phyloP scores from a whole-genome alignment of 768 basidiomycete genomes.

The Tephrocybe sp. region DNA sequence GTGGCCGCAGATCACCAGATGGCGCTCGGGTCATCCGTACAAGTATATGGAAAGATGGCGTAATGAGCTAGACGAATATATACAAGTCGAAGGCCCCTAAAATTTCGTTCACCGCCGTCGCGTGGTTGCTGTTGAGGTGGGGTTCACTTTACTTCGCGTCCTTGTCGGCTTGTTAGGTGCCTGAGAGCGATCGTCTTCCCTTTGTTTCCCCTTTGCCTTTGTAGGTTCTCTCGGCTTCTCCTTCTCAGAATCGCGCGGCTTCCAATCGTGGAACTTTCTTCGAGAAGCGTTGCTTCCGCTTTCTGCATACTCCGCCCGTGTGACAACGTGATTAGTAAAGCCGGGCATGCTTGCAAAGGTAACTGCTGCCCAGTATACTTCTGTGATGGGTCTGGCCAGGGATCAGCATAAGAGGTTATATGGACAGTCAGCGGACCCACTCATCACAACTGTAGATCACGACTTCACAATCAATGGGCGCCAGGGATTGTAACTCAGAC shows the following conservation, averaged over 20 bases:
- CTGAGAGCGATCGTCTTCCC: constrained; percentile 32
- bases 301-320: constrained; percentile 84
- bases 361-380: constrained; percentile 62
- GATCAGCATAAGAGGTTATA: constrained; percentile 11
- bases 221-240: constrained; percentile 30
- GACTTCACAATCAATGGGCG: constrained; percentile 81
- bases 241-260: constrained; percentile 36
- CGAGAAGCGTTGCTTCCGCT: constrained; percentile 74
- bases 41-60: not conserved
- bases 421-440: constrained; percentile 46
- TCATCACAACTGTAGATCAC: constrained; percentile 68
- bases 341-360: constrained; percentile 54
- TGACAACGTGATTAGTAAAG: constrained; percentile 58
- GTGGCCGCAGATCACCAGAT: too few relatives aligned
- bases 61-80: not conserved
- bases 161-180: constrained; percentile 19
- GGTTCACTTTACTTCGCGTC: constrained; percentile 14
- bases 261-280: constrained; percentile 73
- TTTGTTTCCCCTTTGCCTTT: constrained; percentile 30
- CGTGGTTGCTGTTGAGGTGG: constrained; percentile 13
- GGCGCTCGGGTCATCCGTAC: not conserved
- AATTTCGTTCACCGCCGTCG: constrained; percentile 16
- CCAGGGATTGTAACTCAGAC: constrained; percentile 73
- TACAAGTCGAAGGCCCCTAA: not conserved
- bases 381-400: constrained; percentile 56